Evolutionary conservation across 2,329 filamentous ascomycete species (phyloP), one percentile per base, ranked within the genome.

Genomic region (Achaetomium macrosporum): DNA sequence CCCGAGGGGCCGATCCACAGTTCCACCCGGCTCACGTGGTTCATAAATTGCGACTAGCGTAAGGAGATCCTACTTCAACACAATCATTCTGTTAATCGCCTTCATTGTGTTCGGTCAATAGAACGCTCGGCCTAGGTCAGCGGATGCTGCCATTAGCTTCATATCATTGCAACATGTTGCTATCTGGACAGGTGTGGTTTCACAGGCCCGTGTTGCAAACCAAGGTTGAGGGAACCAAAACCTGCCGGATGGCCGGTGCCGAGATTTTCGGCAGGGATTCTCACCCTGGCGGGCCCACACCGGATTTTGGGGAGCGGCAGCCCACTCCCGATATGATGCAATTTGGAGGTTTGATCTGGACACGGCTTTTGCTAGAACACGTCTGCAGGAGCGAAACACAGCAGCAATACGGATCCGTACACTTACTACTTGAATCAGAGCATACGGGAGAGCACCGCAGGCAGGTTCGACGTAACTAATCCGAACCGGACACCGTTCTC

Each of bases 251-350:
- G 31, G 39, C 30, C 47, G 50, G 36, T 46, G 57, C 47, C 49
- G 53, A 58, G 55, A 58, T 59, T 50, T 47, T 42, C 60, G 47
- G 33, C 58, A 58, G 51, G 60, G 59, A 61, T 57, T 17, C 20
- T 12, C 20, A 46, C 41, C 47, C 39, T 47, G 46, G 48, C 51
- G 45, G 30, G 49, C 39, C 47, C 41, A 30, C 45, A 40, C 43
- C 31, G 42, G 42, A 43, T 48, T 49, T 42, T 50, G 47, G 42
- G 42, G 35, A 47, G 53, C 55, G 47, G 42, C 51, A 44, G 54
- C 50, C 55, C 46, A 35, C 20, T 33, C 30, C 16, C 15, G 41
- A 17, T 31, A 39, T 36, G 33, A 16, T 15, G 15, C 35, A 37
- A 37, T 35, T 35, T 35, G 33, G 7, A 25, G 25, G 25, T 25